Evolutionary conservation across 2,329 filamentous ascomycete species (phyloP), one percentile per base, ranked within the genome.

Genomic region (Aspergillus quadrilineatus): DNA sequence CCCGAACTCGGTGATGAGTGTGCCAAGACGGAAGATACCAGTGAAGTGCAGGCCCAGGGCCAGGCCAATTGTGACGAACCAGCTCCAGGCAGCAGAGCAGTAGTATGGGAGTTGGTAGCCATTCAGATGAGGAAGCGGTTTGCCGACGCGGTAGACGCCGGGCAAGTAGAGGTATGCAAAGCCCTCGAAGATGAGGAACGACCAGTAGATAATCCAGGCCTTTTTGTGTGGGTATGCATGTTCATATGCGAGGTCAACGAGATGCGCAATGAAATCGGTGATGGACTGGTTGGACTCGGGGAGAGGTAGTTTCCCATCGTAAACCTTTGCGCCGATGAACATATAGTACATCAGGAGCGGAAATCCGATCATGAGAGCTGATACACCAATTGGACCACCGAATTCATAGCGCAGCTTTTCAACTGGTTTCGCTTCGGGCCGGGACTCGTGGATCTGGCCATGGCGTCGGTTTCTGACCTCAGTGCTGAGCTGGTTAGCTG

Each of bases 261-360:
- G 77, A 62, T 95, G 86, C 54, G 78, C 75, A 47, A 82, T 80
- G 71, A 97, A 97, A 2, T 91, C 85, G 6, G 67, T 57, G 69
- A 85, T 83, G 57, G 81, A 85, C 77, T 96, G 82, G 37, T 82
- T 87, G 12, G 81, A 67, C 1, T 77, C 76, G 0, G 86, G 89
- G 26, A 80, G 75, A 7, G 94, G 94, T 26, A 94, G 79, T 60
- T 88, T 85, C 60, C 93, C 93, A 68, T 91, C 80, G 77, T 97
- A 97, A 77, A 92, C 95, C 30, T 87, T 92, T 10, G 93, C 89
- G 39, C 94, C 94, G 71, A 96, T 87, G 90, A 92, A 97, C 92
- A 97, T 96, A 79, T 97, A 97, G 84, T 90, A 97, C 93, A 97
- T 97, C 64, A 97, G 82, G 28, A 87, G 58, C 10, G 94, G 94